phyloP scores from a whole-genome alignment of 306 rosid genomes.

The Vicia villosa region DNA sequence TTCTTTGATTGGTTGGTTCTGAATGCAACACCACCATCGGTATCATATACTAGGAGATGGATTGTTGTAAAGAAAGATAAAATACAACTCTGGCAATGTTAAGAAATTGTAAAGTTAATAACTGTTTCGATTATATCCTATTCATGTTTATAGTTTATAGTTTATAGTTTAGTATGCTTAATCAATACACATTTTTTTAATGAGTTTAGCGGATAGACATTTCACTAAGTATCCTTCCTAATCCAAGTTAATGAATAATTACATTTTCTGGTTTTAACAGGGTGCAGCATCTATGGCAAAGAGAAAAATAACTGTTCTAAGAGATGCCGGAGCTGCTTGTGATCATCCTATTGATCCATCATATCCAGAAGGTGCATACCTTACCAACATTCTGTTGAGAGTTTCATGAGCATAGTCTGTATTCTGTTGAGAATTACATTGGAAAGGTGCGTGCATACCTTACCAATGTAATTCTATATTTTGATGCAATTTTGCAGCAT shows the following conservation, averaged over 20 bases:
- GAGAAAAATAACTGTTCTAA: conserved; percentile 65
- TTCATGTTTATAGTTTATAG: too few relatives aligned
- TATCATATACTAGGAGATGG: too few relatives aligned
- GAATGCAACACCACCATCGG: too few relatives aligned
- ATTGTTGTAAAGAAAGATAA: too few relatives aligned
- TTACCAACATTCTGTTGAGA: conserved; percentile 68
- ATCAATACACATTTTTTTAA: background rate
- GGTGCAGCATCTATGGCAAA: conserved; percentile 77
- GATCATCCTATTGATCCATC: conserved; percentile 87
- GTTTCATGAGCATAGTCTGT: conserved; percentile 46
- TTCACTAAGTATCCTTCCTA: background rate
- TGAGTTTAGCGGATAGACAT: background rate
- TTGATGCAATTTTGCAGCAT: conserved; percentile 6
- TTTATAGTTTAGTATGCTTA: conserved; percentile 5
- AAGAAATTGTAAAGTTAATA: too few relatives aligned
- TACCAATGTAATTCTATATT: conserved; percentile 16
- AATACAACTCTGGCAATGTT: too few relatives aligned
- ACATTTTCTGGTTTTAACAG: conserved; percentile 39
- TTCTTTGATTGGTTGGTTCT: too few relatives aligned
- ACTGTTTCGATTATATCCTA: too few relatives aligned
- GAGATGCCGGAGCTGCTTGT: conserved; percentile 78
- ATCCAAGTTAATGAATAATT: background rate
- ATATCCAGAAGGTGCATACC: conserved; percentile 86
- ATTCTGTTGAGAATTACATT: background rate
- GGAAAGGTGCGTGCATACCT: too few relatives aligned